phyloP scores from a whole-genome alignment of 179 eudicot genomes.

The Silene noctiflora region DNA sequence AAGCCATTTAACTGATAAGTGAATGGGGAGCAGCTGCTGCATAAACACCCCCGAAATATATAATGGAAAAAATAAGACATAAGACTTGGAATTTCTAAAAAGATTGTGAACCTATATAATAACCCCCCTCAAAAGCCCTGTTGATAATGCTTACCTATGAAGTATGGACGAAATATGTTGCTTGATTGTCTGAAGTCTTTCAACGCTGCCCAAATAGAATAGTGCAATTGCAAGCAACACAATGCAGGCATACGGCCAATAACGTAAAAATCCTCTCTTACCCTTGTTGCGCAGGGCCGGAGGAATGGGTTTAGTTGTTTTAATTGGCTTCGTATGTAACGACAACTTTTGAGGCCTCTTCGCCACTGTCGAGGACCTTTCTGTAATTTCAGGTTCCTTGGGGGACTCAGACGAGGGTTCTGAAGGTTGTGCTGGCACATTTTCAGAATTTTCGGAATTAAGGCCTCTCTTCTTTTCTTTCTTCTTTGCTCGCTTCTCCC shows the following conservation, averaged over 20 bases:
- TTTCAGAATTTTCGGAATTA: constrained; percentile 30
- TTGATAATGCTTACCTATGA: constrained; percentile 13
- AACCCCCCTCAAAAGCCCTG: constrained; percentile 1
- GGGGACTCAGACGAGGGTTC: constrained; percentile 32
- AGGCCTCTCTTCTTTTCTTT: constrained; percentile 62
- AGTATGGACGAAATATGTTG: constrained; percentile 20
- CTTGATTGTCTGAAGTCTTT: constrained; percentile 26
- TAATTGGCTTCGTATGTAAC: constrained; percentile 51
- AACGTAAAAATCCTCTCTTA: constrained; percentile 55
- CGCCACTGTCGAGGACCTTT: constrained; percentile 27
- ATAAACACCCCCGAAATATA: background rate
- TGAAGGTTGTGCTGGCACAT: constrained; percentile 33
- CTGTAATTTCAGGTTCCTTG: constrained; percentile 46
- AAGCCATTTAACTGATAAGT: constrained; percentile 16
- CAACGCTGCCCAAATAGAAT: constrained; percentile 42
- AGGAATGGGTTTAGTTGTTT: constrained; percentile 58
- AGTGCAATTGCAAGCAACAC: constrained; percentile 36
- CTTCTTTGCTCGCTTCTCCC: constrained; percentile 81
- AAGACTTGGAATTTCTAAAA: constrained; percentile 14
- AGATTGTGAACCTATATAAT: constrained; percentile 25
- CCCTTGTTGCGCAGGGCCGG: constrained; percentile 73
- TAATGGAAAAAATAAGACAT: constrained; percentile 14
- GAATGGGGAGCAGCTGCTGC: constrained; percentile 7
- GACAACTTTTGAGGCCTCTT: constrained; percentile 47
- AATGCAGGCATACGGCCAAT: constrained; percentile 46